Percentiles rank a stretch among this genome's conserved stretches.
Evolutionary conservation across 345 rosid species (phyloP).

Genomic region (Pistacia integerrima): DNA sequence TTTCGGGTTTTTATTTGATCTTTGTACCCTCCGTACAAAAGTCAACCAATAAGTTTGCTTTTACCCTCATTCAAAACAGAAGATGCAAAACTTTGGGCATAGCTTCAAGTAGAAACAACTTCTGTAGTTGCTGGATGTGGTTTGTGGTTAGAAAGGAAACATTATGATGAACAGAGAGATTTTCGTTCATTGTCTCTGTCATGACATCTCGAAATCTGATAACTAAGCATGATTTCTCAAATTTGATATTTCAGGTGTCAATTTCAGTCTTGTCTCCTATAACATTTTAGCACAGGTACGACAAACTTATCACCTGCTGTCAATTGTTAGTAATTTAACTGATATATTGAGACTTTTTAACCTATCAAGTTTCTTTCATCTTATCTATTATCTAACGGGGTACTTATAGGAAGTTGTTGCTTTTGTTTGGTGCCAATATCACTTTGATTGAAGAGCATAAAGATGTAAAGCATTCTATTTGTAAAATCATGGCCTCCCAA

Average conservation of each 20-base stretch:
- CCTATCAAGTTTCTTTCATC: background rate
- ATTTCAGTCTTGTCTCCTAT: slow-evolving; percentile 65
- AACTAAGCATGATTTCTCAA: background rate
- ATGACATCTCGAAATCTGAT: background rate
- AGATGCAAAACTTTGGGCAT: background rate
- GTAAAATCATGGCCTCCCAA: no score
- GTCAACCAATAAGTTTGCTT: no score
- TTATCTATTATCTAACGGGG: background rate
- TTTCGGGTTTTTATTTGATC: no score
- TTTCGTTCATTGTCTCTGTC: background rate
- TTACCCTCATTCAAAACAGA: background rate
- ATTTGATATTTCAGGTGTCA: slow-evolving; percentile 45
- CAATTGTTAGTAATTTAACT: background rate
- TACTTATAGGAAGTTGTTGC: background rate
- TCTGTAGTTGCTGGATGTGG: background rate
- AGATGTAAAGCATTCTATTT: no score
- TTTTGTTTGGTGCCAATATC: background rate
- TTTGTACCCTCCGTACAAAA: no score
- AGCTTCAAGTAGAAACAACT: background rate
- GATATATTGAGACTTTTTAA: background rate
- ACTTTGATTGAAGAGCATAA: background rate
- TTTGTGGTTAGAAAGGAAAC: slow-evolving; percentile 5
- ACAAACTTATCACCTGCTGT: background rate
- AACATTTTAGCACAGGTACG: slow-evolving; percentile 77
- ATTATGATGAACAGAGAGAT: background rate